phyloP scores from a whole-genome alignment of 495 filamentous ascomycete genomes.

The Poronia punctata region DNA sequence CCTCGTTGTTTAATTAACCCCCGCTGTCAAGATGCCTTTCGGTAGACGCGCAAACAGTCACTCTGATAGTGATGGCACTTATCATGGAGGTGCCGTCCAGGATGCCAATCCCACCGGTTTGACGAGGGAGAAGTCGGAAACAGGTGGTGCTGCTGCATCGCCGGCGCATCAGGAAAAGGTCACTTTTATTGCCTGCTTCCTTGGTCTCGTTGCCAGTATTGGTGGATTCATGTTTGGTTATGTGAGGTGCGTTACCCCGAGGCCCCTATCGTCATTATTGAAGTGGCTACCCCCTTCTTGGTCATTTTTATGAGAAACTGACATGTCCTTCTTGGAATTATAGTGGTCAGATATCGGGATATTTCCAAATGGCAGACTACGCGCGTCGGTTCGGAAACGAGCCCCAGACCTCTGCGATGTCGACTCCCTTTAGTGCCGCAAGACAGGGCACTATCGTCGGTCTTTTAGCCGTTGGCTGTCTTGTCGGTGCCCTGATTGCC shows the following conservation, averaged over 20 bases:
- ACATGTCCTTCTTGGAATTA: background rate
- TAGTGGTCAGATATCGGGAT: slow-evolving; percentile 44
- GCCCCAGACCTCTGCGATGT: slow-evolving; percentile 5
- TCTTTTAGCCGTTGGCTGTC: slow-evolving; percentile 58
- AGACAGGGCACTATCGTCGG: slow-evolving; percentile 50
- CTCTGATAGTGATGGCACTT: too few species aligned
- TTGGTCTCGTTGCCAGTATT: slow-evolving; percentile 51
- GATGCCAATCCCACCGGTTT: too few species aligned
- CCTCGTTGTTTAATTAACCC: too few species aligned
- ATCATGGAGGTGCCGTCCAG: too few species aligned
- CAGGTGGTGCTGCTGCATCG: background rate
- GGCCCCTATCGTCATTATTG: too few species aligned
- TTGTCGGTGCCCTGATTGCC: slow-evolving; percentile 60
- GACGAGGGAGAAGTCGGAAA: background rate
- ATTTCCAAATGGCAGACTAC: slow-evolving; percentile 56
- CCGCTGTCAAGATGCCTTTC: too few species aligned
- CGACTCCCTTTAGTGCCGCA: slow-evolving; percentile 35
- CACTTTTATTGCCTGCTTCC: slow-evolving; percentile 31
- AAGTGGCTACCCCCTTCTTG: too few species aligned
- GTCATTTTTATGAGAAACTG: background rate
- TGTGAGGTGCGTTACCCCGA: slow-evolving; percentile 54
- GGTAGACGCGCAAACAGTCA: too few species aligned
- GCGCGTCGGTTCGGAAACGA: slow-evolving; percentile 40
- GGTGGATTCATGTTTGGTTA: slow-evolving; percentile 80
- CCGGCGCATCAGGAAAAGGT: slow-evolving; percentile 12